These are phyloP conservation scores for Lepidium africanum DNA, from an alignment of 345 rosid genomes.

Conservation along the genomic window DNA sequence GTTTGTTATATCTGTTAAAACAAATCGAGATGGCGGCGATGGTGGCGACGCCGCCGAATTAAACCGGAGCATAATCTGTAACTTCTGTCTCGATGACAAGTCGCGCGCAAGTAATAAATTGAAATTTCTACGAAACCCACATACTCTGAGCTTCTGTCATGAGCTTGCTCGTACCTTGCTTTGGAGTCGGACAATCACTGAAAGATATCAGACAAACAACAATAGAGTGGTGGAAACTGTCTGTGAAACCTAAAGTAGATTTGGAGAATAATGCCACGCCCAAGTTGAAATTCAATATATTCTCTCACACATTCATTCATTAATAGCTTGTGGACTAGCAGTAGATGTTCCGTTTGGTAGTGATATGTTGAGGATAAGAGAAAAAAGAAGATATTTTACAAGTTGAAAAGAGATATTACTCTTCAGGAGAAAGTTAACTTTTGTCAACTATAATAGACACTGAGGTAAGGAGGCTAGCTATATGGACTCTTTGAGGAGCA, in stretches of 20 bases:
- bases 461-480: constrained; percentile 46
- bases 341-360: constrained; percentile 47
- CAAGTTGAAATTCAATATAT: constrained; percentile 54
- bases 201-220: constrained; percentile 54
- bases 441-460: constrained; percentile 48
- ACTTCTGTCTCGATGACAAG: no score
- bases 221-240: constrained; percentile 30
- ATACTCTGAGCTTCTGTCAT: constrained; percentile 39
- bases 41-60: no score
- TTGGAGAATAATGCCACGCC: constrained; percentile 27
- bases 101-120: no score
- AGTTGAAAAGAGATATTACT: constrained; percentile 48
- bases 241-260: constrained; percentile 56
- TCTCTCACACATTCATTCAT: constrained; percentile 63
- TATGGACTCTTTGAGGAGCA: constrained; percentile 80
- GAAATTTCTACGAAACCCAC: no score
- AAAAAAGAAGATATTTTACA: constrained; percentile 39
- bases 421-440: constrained; percentile 39
- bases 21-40: no score
- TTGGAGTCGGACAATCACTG: constrained; percentile 47
- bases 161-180: no score
- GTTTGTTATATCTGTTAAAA: not conserved
- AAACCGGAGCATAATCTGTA: no score
- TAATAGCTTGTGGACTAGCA: constrained; percentile 71
- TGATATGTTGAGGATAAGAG: constrained; percentile 60